Evolutionary conservation across 1,139 yeast species (phyloP).

Genomic region (Scheffersomyces quercinus): DNA sequence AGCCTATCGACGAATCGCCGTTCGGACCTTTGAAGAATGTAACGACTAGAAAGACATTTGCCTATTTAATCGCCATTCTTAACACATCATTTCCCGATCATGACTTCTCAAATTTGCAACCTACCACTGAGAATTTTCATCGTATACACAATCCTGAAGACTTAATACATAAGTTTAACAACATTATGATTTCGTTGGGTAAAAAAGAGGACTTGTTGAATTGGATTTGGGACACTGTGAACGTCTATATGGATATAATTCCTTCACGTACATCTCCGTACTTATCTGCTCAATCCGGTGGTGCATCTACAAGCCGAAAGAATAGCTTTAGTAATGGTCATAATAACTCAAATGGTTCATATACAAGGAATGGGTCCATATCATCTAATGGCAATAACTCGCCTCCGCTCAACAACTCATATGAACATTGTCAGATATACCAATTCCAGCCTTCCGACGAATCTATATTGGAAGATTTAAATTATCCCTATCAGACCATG

Average conservation of each 20-base stretch:
- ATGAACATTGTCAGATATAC: conserved; percentile 70
- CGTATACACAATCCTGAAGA: conserved; percentile 48
- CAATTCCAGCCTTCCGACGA: conserved; percentile 80
- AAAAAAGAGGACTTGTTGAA: conserved; percentile 49
- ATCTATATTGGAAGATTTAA: conserved; percentile 66
- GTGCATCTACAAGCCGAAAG: conserved; percentile 22
- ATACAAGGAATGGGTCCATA: conserved; percentile 8
- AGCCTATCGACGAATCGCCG: conserved; percentile 60
- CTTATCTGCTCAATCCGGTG: conserved; percentile 15
- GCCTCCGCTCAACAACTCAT: conserved; percentile 4
- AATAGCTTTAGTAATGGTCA: conserved; percentile 20
- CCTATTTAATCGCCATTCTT: conserved; percentile 84
- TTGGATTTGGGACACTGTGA: conserved; percentile 89
- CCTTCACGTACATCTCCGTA: conserved; percentile 29
- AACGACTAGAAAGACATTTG: conserved; percentile 84
- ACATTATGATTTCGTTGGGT: conserved; percentile 78
- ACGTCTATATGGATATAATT: conserved; percentile 75
- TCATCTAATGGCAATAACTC: conserved; percentile 2
- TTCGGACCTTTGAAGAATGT: conserved; percentile 89
- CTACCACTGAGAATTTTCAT: conserved; percentile 69
- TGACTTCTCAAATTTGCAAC: conserved; percentile 85
- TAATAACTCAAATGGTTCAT: conserved; percentile 6
- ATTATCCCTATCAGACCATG: conserved; percentile 69
- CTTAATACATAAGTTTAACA: conserved; percentile 74
- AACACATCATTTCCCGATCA: conserved; percentile 96